These are phyloP conservation scores for Rubroshorea leprosula DNA, from an alignment of 345 rosid species.

Conservation along the genomic window DNA sequence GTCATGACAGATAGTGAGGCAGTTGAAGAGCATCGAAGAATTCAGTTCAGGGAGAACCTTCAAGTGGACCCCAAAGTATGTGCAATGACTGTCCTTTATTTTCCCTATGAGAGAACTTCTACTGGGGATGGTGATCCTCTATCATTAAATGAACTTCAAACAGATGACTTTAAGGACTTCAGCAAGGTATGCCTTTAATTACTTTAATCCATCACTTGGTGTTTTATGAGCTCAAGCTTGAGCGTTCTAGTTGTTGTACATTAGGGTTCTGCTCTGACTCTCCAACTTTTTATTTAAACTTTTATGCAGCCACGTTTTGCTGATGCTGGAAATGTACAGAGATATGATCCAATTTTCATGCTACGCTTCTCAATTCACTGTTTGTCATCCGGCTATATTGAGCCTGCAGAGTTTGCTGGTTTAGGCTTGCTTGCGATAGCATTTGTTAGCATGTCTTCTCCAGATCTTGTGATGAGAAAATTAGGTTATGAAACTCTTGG, in stretches of 20 bases:
- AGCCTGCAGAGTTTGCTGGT: conserved; percentile 75
- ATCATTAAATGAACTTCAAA: conserved; percentile 15
- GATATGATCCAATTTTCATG: conserved; percentile 84
- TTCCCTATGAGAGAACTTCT: conserved; percentile 57
- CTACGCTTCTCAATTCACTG: conserved; percentile 59
- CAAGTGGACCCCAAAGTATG: conserved; percentile 69
- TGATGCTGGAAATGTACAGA: conserved; percentile 25
- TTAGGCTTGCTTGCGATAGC: conserved; percentile 90
- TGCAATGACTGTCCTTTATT: conserved; percentile 57
- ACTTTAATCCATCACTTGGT: conserved; percentile 1
- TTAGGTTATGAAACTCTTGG: conserved; percentile 69
- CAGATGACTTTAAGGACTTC: conserved; percentile 11
- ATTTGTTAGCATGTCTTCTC: conserved; percentile 77
- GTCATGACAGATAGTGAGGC: conserved; percentile 34
- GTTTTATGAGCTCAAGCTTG: conserved; percentile 7
- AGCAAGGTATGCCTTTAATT: conserved; percentile 19
- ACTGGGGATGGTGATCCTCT: conserved; percentile 17
- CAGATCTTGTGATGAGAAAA: conserved; percentile 72
- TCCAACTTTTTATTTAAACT: conserved; percentile 6
- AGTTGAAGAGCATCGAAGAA: conserved; percentile 42
- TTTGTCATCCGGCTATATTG: conserved; percentile 56
- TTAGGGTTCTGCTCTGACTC: background rate
- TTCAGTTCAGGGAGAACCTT: conserved; percentile 72
- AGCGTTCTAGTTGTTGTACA: background rate
- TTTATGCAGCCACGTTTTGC: conserved; percentile 34